Evolutionary conservation across 176 grass and related monocot species (phyloP), one percentile per base, ranked within the genome.

Genomic region (Panicum miliaceum): DNA sequence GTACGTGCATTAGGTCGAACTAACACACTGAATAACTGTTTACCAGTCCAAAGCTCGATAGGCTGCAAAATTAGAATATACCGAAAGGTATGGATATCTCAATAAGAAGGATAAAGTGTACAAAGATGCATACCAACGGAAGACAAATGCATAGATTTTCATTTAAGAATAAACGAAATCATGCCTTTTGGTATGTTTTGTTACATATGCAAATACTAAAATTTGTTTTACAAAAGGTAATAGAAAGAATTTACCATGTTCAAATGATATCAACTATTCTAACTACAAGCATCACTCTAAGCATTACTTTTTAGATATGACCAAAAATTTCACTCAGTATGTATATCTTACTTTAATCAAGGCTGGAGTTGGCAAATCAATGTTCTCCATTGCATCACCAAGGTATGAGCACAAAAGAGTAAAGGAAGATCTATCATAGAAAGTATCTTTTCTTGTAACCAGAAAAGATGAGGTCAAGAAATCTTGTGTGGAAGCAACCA

Each of bases 381-480:
- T 90, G 80, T 86, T 69, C 32, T 93, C 95, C 95, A 98, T 98
- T 70, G 91, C 89, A 56, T 98, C 96, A 61, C 92, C 96, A 62
- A 98, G 80, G 82, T 98, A 98, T 84, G 92, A 98, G 51, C 96
- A 98, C 73, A 98, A 85, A 75, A 98, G 96, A 93, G 85, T 78
- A 72, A 95, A 98, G 13, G 89, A 81, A 35, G 86, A 86, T 77
- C 96, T 90, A 66, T 95, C 93, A 73, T 95, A 95, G 78, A 98
- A 98, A 43, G 81, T 85, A 58, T 98, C 92, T 89, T 93, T 98
- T 89, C 96, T 93, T 85, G 96, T 98, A 84, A 98, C 85, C 57
- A 98, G 89, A 90, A 98, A 98, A 58, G 96, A 98, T 77, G 96
- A 93, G 0, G 96, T 98, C 82, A 98, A 86, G 81, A 98, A 98